Percentiles rank a stretch among this genome's conserved stretches.
phyloP scores from a whole-genome alignment of 1,139 yeast genomes.

The Meyerozyma elateridarum region DNA sequence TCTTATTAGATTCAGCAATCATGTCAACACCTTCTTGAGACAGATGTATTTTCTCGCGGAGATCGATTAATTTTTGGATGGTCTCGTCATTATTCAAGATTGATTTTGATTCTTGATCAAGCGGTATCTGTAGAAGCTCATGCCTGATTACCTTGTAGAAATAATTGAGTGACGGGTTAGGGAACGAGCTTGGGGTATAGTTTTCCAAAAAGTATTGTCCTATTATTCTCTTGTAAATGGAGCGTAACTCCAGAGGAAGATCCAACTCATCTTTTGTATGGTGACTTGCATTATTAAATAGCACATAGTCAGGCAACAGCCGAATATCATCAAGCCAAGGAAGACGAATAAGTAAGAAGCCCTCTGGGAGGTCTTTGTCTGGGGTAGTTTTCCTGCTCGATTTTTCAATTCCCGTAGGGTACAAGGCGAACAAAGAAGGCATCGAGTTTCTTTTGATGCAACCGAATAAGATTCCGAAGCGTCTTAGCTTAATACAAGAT shows the following conservation, averaged over 20 bases:
- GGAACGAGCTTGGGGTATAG: conserved; percentile 55
- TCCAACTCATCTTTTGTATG: conserved; percentile 6
- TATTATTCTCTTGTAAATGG: conserved; percentile 31
- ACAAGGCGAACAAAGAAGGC: conserved; percentile 57
- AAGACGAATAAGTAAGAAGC: conserved; percentile 53
- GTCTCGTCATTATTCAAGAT: conserved; percentile 17
- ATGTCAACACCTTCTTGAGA: conserved; percentile 6
- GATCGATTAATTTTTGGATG: conserved; percentile 11
- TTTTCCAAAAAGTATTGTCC: conserved; percentile 34
- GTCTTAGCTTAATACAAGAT: conserved; percentile 46
- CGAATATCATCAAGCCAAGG: conserved; percentile 67
- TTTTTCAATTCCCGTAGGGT: conserved; percentile 43
- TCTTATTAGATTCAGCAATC: not conserved
- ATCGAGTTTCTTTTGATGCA: conserved; percentile 48
- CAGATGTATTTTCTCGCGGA: conserved; percentile 10
- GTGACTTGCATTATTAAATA: conserved; percentile 9
- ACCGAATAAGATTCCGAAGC: conserved; percentile 73
- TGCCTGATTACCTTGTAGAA: conserved; percentile 64
- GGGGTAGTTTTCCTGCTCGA: conserved; percentile 16
- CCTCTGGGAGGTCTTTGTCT: conserved; percentile 45
- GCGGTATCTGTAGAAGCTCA: conserved; percentile 59
- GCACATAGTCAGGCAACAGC: conserved; percentile 32
- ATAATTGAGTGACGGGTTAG: conserved; percentile 66
- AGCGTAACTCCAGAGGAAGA: conserved; percentile 9
- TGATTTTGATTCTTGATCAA: conserved; percentile 26